Evolutionary conservation across 2,329 filamentous ascomycete genomes (phyloP).

Genomic region (Aureobasidium namibiae): DNA sequence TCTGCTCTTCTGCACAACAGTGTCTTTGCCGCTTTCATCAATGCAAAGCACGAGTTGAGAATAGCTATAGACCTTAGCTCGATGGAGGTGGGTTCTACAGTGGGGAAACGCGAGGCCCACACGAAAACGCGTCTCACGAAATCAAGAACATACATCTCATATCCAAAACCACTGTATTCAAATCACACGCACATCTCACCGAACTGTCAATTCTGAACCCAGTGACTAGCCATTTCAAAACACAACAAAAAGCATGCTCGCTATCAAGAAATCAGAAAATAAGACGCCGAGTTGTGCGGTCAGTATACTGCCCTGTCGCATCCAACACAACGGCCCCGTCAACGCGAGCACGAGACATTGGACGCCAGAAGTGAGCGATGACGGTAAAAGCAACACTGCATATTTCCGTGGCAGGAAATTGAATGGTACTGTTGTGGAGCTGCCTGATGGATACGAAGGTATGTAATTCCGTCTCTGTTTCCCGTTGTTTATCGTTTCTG

Average conservation of each 20-base stretch:
- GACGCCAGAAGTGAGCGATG: conserved; percentile 41
- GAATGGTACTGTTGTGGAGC: conserved; percentile 53
- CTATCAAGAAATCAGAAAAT: conserved; percentile 28
- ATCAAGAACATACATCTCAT: too few species aligned
- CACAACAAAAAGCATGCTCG: conserved; percentile 28
- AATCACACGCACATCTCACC: neutral
- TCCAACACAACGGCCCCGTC: conserved; percentile 70
- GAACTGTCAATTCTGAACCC: neutral
- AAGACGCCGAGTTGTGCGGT: conserved; percentile 37
- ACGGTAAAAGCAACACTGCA: conserved; percentile 30
- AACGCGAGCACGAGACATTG: conserved; percentile 60
- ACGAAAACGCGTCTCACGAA: neutral
- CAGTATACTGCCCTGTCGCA: conserved; percentile 71
- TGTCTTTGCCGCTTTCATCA: neutral
- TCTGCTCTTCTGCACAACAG: neutral
- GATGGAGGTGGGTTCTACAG: too few species aligned
- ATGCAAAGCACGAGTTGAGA: too few species aligned
- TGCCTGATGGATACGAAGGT: conserved; percentile 66
- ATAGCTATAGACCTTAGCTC: too few species aligned
- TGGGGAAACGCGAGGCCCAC: neutral
- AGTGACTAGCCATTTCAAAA: neutral
- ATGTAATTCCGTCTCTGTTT: neutral
- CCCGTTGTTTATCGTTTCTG: neutral
- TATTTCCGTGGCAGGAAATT: conserved; percentile 79
- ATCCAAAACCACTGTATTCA: neutral